phyloP scores from a whole-genome alignment of 2,329 filamentous ascomycete species.

The Diplodia sapinea region DNA sequence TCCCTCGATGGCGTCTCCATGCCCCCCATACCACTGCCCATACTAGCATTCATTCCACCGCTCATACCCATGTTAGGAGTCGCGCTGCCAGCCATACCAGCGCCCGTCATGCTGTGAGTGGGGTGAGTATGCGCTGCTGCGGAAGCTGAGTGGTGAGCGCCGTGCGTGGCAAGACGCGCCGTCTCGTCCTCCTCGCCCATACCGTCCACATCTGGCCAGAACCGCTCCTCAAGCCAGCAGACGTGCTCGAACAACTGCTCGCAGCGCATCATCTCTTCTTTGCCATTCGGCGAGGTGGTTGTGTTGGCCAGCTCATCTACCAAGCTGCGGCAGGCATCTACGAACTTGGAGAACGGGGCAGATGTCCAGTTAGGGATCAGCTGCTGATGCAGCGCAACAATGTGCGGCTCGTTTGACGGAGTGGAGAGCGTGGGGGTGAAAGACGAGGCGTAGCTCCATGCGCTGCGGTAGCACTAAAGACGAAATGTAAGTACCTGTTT shows the following conservation, averaged over 20 bases:
- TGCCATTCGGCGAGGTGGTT: constrained; percentile 54
- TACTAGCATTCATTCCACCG: constrained; percentile 30
- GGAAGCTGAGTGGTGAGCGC: constrained; percentile 22
- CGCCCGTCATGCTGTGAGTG: constrained; percentile 11
- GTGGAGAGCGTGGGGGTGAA: constrained; percentile 50
- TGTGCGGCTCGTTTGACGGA: constrained; percentile 50
- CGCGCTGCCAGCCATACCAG: constrained; percentile 13
- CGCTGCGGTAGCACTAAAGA: constrained; percentile 52
- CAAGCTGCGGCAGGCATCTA: constrained; percentile 55
- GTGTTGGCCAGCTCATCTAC: constrained; percentile 58
- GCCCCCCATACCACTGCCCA: constrained; percentile 34
- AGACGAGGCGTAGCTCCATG: constrained; percentile 56
- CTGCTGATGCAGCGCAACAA: constrained; percentile 56
- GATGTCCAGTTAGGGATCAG: constrained; percentile 60
- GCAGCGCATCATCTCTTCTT: constrained; percentile 55
- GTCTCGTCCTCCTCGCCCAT: constrained; percentile 55
- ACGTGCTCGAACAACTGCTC: constrained; percentile 56
- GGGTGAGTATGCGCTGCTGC: constrained; percentile 27
- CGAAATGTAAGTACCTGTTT: not conserved
- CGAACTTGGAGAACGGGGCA: constrained; percentile 56
- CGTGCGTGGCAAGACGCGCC: constrained; percentile 21
- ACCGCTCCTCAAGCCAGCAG: constrained; percentile 55
- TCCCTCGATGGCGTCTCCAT: constrained; percentile 30
- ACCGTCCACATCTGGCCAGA: constrained; percentile 57
- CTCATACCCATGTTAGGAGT: constrained; percentile 32